These are phyloP conservation scores for Exophiala mesophila DNA, from an alignment of 2,329 filamentous ascomycete species.

Conservation along the genomic window DNA sequence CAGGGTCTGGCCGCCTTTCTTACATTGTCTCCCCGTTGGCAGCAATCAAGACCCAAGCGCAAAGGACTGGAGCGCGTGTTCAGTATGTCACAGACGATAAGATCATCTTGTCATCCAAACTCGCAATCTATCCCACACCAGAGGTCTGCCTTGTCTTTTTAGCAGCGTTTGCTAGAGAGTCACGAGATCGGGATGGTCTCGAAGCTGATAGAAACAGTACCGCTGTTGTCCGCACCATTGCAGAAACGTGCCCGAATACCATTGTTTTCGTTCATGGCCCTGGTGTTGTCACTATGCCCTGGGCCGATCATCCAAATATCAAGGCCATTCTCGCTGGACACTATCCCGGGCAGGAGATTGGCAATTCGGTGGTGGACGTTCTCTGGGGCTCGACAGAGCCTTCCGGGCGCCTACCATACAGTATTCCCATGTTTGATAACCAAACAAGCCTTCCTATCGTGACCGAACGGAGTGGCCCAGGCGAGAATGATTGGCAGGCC, in stretches of 20 bases:
- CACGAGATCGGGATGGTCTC: slow-evolving; percentile 36
- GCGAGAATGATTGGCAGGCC: neutral
- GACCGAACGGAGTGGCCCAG: neutral
- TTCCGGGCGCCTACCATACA: neutral
- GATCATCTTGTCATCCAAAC: slow-evolving; percentile 24
- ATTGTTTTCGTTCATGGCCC: slow-evolving; percentile 44
- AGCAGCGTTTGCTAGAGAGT: slow-evolving; percentile 49
- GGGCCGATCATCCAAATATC: slow-evolving; percentile 50
- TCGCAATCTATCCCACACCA: slow-evolving; percentile 29
- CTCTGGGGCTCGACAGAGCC: slow-evolving; percentile 45
- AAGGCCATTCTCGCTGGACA: slow-evolving; percentile 79
- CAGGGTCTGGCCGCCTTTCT: slow-evolving; percentile 25
- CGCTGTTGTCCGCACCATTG: slow-evolving; percentile 40
- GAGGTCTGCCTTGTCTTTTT: slow-evolving; percentile 54
- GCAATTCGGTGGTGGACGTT: slow-evolving; percentile 70
- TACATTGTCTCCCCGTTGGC: slow-evolving; percentile 27
- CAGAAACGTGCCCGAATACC: slow-evolving; percentile 45
- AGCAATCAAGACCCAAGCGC: slow-evolving; percentile 25
- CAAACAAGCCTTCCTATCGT: neutral
- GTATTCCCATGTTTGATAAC: neutral
- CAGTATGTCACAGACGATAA: slow-evolving; percentile 39
- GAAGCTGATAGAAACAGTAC: slow-evolving; percentile 40
- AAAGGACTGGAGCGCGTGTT: slow-evolving; percentile 21
- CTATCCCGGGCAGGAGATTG: slow-evolving; percentile 75
- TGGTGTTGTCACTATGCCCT: slow-evolving; percentile 35